phyloP scores from a whole-genome alignment of 2,329 filamentous ascomycete species.

The Mycogone perniciosa region DNA sequence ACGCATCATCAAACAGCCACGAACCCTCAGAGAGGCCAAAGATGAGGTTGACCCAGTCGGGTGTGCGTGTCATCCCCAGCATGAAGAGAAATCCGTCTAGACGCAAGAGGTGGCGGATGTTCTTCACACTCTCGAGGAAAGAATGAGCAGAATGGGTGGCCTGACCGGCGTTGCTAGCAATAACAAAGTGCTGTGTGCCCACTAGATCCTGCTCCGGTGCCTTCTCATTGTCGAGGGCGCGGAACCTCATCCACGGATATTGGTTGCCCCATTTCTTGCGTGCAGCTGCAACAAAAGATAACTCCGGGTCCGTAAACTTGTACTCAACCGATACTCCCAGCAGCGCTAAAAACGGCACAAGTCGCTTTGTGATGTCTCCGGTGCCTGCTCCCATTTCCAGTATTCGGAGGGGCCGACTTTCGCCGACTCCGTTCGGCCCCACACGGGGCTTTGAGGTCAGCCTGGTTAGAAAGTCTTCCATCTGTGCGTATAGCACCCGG shows the following conservation, averaged over 20 bases:
- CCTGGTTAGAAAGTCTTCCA: slow-evolving; percentile 26
- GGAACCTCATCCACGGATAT: slow-evolving; percentile 13
- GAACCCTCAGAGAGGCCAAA: slow-evolving; percentile 31
- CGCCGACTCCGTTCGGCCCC: neutral
- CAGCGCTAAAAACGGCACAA: slow-evolving; percentile 23
- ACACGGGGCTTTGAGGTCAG: neutral
- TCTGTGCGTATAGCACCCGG: slow-evolving; percentile 25
- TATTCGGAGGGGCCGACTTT: slow-evolving; percentile 21
- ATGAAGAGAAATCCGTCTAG: slow-evolving; percentile 15
- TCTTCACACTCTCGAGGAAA: neutral
- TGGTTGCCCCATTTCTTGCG: slow-evolving; percentile 8
- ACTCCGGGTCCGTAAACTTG: slow-evolving; percentile 35
- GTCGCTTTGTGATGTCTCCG: slow-evolving; percentile 27
- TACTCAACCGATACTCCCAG: slow-evolving; percentile 29
- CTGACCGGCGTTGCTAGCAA: slow-evolving; percentile 32
- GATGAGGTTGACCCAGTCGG: slow-evolving; percentile 25
- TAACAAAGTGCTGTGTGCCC: slow-evolving; percentile 24
- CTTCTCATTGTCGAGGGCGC: slow-evolving; percentile 3
- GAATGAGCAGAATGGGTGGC: slow-evolving; percentile 24
- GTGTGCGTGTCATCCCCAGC: slow-evolving; percentile 14
- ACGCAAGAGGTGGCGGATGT: slow-evolving; percentile 16
- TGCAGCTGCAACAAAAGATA: slow-evolving; percentile 12
- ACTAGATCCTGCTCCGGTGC: slow-evolving; percentile 10
- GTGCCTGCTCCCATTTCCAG: slow-evolving; percentile 23
- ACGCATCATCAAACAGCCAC: slow-evolving; percentile 24